These are phyloP conservation scores for Cyberlindnera galapagoensis DNA, from an alignment of 805 yeast species.

Conservation along the genomic window DNA sequence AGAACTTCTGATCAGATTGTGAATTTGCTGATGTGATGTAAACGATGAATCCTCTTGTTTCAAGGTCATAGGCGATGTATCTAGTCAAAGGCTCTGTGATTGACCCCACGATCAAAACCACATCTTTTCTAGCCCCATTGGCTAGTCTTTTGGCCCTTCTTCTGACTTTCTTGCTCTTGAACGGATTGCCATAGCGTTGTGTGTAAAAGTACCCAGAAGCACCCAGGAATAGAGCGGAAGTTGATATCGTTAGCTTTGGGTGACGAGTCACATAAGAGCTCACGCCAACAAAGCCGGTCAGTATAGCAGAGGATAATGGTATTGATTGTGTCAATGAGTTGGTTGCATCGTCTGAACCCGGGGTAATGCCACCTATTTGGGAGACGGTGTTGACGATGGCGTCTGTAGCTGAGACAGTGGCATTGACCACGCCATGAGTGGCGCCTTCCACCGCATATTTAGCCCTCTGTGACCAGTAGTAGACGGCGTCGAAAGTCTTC, in stretches of 20 bases:
- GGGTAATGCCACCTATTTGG: too few species aligned
- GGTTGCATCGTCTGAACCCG: too few species aligned
- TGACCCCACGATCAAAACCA: constrained; percentile 67
- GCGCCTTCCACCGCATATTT: constrained; percentile 1
- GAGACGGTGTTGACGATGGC: constrained; percentile 4
- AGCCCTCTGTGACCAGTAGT: constrained; percentile 14
- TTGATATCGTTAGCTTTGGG: too few species aligned
- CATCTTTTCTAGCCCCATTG: constrained; percentile 73
- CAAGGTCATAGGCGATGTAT: constrained; percentile 65
- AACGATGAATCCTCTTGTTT: constrained; percentile 74
- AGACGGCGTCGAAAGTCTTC: constrained; percentile 13
- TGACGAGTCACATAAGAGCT: too few species aligned
- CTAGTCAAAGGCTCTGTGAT: constrained; percentile 70
- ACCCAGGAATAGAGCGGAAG: too few species aligned
- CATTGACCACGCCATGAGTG: background rate
- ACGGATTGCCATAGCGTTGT: too few species aligned
- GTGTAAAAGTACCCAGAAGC: too few species aligned
- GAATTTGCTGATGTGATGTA: constrained; percentile 50
- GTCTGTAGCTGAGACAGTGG: constrained; percentile 1
- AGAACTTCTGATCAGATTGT: constrained; percentile 31
- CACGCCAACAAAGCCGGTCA: too few species aligned
- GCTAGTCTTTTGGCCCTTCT: constrained; percentile 57
- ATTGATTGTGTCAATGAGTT: too few species aligned
- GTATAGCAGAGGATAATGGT: too few species aligned
- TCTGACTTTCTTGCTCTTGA: constrained; percentile 15